phyloP scores from a whole-genome alignment of 192 early-diverging fungal species.

The Coemansia sp. region DNA sequence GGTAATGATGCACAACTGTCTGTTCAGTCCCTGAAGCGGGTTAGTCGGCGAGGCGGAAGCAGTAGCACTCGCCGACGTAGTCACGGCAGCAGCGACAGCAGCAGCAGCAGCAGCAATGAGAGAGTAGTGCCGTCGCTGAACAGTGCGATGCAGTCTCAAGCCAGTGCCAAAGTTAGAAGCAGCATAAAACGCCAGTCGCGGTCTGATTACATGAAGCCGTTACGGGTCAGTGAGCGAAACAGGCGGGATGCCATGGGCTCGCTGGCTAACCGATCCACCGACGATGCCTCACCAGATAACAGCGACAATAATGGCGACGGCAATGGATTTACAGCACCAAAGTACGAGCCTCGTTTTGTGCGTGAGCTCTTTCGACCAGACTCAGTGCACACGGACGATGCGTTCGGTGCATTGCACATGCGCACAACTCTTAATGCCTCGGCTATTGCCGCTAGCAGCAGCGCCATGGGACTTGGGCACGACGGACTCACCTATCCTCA shows the following conservation, averaged over 20 bases:
- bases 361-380: constrained; percentile 43
- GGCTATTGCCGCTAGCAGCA: background rate
- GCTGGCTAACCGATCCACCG: background rate
- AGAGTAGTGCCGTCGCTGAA: background rate
- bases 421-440: background rate
- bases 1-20: background rate
- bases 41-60: background rate
- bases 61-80: background rate
- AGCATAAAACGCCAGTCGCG: constrained; percentile 7
- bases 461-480: background rate
- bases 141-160: background rate
- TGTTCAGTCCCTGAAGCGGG: background rate
- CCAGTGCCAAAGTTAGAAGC: background rate
- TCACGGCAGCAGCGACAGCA: constrained; percentile 5
- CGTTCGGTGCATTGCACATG: constrained; percentile 22
- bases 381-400: constrained; percentile 8
- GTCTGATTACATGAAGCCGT: background rate
- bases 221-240: background rate
- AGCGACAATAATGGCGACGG: constrained; percentile 14
- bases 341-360: constrained; percentile 46
- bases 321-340: constrained; percentile 6
- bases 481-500: background rate
- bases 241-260: background rate
- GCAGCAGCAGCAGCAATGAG: constrained; percentile 5
- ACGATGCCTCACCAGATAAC: constrained; percentile 12